Conservation (phyloP, 345 rosid genomes). For the Nephelium lappaceum region DNA sequence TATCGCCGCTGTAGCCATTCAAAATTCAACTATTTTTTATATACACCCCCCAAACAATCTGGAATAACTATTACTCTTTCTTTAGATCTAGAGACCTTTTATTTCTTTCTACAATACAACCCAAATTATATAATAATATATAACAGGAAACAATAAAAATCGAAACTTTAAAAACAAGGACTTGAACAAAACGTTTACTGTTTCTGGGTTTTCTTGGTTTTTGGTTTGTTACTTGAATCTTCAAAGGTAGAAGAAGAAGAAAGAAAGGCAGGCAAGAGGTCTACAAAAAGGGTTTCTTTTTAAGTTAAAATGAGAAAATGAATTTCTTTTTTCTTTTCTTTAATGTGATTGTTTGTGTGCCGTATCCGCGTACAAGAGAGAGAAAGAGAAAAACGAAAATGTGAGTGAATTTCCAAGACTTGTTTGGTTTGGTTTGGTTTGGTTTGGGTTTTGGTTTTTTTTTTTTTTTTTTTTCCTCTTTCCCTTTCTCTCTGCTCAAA, state of each 20-base stretch:
- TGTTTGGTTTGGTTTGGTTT: not conserved
- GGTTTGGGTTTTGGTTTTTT: not conserved
- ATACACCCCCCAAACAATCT: not conserved
- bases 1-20: constrained; percentile 83
- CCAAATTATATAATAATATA: constrained; percentile 20
- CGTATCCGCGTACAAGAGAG: constrained; percentile 30
- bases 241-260: constrained; percentile 13
- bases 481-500: constrained; percentile 10
- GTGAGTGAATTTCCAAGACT: constrained; percentile 19
- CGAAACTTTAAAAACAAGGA: not conserved
- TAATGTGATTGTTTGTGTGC: constrained; percentile 3
- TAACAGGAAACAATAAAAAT: constrained; percentile 4
- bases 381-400: not conserved
- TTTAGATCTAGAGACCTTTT: not conserved
- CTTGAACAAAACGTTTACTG: not conserved
- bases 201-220: constrained; percentile 11
- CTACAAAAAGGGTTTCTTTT: constrained; percentile 12
- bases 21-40: not conserved
- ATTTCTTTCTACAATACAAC: not conserved
- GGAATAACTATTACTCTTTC: too few species aligned
- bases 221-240: constrained; percentile 20
- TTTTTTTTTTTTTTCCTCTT: not conserved
- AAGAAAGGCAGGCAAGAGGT: not conserved
- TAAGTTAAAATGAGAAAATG: not conserved
- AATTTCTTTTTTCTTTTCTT: constrained; percentile 7